Evolutionary conservation across 352 stramenopile genomes (phyloP), one percentile per base, ranked within the genome.

Genomic region (Globisporangium takayamanum): DNA sequence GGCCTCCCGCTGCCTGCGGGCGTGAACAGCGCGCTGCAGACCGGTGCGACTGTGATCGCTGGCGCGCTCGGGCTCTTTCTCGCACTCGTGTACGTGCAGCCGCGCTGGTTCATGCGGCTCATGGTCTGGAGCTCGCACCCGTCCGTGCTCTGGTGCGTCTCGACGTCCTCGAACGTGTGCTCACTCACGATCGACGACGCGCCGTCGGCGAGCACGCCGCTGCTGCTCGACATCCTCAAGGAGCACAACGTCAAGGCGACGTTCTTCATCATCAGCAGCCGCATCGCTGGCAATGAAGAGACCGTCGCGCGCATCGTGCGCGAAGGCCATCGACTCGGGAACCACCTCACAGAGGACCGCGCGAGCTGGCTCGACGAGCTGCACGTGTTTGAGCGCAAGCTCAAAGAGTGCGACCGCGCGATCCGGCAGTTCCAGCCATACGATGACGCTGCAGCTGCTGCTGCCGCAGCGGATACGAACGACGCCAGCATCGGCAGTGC

Each of bases 221-320:
- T 69, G 47, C 84, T 94, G 50, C 83, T 94, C 25, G 85, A 94
- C 42, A 64, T 91, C 20, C 66, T 94, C 48, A 71, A 68, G 18
- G 62, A 80, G 33, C 58, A 88, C 65, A 68, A 70, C 30, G 69
- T 92, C 46, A 82, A 78, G 46, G 85, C 85, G 52, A 92, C 84
- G 53, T 94, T 94, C 67, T 94, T 94, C 60, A 76, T 94, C 70
- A 94, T 94, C 69, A 88, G 80, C 2, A 63, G 69, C 57, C 71
- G 84, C 53, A 88, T 92, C 44, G 58, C 65, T 8, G 82, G 80
- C 37, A 72, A 82, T 49, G 84, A 94, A 60, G 69, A 89, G 11
- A 70, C 88, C 12, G 47, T 94, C 41, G 67, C 68, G 18, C 82
- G 82, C 50, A 94, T 94, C 30, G 80, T 94, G 26, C 62, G 66